A percentile compares a stretch with the other conserved stretches of the same genome.
phyloP scores from a whole-genome alignment of 2,329 filamentous ascomycete genomes.

The Pseudonectria foliicola region DNA sequence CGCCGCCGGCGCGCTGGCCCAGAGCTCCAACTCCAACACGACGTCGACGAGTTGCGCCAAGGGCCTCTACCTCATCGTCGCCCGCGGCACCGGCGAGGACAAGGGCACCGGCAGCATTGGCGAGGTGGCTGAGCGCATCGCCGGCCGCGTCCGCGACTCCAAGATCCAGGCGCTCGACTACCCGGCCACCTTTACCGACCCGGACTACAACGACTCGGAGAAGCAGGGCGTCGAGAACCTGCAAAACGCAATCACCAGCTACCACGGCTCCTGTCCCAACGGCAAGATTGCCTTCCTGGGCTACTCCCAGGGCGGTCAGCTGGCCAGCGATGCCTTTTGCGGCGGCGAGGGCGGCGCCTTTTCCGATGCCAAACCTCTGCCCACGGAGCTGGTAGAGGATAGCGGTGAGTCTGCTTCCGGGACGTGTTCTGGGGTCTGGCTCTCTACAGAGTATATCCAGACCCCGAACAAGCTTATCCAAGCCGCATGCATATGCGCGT shows the following conservation, averaged over 20 bases:
- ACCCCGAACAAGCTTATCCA: not conserved
- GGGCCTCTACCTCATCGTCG: constrained; percentile 34
- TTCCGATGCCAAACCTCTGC: constrained; percentile 19
- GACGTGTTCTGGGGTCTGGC: too few species aligned
- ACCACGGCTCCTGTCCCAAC: constrained; percentile 29
- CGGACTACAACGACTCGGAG: constrained; percentile 29
- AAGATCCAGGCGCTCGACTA: constrained; percentile 30
- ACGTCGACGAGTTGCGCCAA: constrained; percentile 23
- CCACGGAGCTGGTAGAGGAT: constrained; percentile 22
- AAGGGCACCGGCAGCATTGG: constrained; percentile 28
- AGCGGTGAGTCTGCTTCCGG: constrained; percentile 25
- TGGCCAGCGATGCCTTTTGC: constrained; percentile 31
- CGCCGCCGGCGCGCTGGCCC: constrained; percentile 15
- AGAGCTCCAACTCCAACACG: too few species aligned
- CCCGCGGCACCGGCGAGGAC: constrained; percentile 31
- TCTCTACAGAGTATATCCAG: too few species aligned
- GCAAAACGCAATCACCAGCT: constrained; percentile 24
- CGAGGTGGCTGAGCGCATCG: constrained; percentile 25
- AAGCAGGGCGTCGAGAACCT: constrained; percentile 25
- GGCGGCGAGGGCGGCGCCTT: constrained; percentile 26
- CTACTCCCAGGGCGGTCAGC: constrained; percentile 37
- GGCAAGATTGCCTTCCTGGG: constrained; percentile 34
- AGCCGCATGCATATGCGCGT: not conserved
- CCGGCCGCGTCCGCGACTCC: constrained; percentile 27
- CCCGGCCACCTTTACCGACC: constrained; percentile 28